phyloP scores from a whole-genome alignment of 2,329 filamentous ascomycete genomes.

The Tolypocladium pustulatum region DNA sequence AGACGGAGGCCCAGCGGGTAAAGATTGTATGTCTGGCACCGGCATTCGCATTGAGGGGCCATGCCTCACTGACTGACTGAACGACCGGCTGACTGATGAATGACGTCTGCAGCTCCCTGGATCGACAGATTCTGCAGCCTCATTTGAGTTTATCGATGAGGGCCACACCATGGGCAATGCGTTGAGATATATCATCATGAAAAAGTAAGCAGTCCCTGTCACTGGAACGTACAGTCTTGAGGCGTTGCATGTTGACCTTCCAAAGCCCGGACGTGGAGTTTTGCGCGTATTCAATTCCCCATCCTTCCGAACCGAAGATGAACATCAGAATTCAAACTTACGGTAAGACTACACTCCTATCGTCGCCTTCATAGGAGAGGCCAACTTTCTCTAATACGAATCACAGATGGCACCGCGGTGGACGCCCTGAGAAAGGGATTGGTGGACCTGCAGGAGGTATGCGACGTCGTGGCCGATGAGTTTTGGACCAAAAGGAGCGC shows the following conservation, averaged over 20 bases:
- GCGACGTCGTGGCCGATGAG: slow-evolving; percentile 87
- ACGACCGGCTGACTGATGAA: slow-evolving; percentile 1
- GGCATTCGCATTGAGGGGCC: not conserved
- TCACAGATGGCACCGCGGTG: slow-evolving; percentile 64
- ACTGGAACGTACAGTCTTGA: not conserved
- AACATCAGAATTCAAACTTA: slow-evolving; percentile 96
- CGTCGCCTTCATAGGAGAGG: not conserved
- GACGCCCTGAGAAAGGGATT: slow-evolving; percentile 87
- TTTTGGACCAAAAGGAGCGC: slow-evolving; percentile 52
- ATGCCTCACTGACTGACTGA: slow-evolving; percentile 3
- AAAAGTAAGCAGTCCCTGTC: slow-evolving; percentile 60
- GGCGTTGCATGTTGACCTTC: slow-evolving; percentile 4
- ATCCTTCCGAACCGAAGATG: slow-evolving; percentile 94
- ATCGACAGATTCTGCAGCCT: slow-evolving; percentile 77
- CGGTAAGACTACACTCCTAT: slow-evolving; percentile 42
- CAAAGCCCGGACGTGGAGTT: slow-evolving; percentile 88
- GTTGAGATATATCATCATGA: slow-evolving; percentile 92
- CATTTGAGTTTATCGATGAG: slow-evolving; percentile 89
- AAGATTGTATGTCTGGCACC: slow-evolving; percentile 41
- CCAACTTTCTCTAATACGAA: slow-evolving; percentile 5
- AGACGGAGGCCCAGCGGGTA: slow-evolving; percentile 44
- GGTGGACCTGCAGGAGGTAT: slow-evolving; percentile 78
- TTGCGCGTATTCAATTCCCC: slow-evolving; percentile 94
- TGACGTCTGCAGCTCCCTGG: slow-evolving; percentile 59
- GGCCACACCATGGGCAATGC: slow-evolving; percentile 95